Conservation (phyloP, 495 filamentous ascomycete species). For the Annulohypoxylon maeteangense region DNA sequence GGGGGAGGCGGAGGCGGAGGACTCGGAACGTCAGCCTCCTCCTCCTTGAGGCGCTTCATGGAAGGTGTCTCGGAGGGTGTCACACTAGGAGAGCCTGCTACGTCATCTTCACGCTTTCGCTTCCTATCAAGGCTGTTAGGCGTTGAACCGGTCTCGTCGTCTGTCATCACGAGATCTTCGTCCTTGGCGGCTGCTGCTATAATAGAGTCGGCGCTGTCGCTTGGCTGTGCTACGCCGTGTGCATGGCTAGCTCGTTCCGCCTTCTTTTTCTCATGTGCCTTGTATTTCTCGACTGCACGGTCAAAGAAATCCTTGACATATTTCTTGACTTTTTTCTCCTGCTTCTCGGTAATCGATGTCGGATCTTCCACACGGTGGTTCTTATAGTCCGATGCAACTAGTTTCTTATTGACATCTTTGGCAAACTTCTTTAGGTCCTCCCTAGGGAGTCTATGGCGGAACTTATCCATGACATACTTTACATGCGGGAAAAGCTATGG, state of each 20-base stretch:
- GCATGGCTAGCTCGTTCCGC: slow-evolving; percentile 56
- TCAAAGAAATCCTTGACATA: slow-evolving; percentile 87
- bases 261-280: slow-evolving; percentile 73
- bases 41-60: slow-evolving; percentile 62
- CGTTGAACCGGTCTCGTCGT: slow-evolving; percentile 61
- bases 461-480: slow-evolving; percentile 86
- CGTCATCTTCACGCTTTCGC: slow-evolving; percentile 67
- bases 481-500: slow-evolving; percentile 81
- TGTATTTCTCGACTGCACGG: slow-evolving; percentile 80
- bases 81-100: slow-evolving; percentile 45
- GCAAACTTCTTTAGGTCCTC: slow-evolving; percentile 89
- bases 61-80: slow-evolving; percentile 59
- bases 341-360: slow-evolving; percentile 78
- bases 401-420: slow-evolving; percentile 87
- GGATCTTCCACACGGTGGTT: slow-evolving; percentile 84
- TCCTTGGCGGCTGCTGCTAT: slow-evolving; percentile 49
- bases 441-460: slow-evolving; percentile 81
- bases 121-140: slow-evolving; percentile 62
- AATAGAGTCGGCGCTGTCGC: slow-evolving; percentile 42
- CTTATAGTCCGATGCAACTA: slow-evolving; percentile 91
- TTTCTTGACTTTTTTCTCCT: slow-evolving; percentile 81
- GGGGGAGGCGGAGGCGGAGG: slow-evolving; percentile 56
- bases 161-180: slow-evolving; percentile 65
- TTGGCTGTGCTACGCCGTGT: slow-evolving; percentile 34
- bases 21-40: slow-evolving; percentile 48